phyloP scores from a whole-genome alignment of 176 grass and related monocot genomes.

The Musa acuminata region DNA sequence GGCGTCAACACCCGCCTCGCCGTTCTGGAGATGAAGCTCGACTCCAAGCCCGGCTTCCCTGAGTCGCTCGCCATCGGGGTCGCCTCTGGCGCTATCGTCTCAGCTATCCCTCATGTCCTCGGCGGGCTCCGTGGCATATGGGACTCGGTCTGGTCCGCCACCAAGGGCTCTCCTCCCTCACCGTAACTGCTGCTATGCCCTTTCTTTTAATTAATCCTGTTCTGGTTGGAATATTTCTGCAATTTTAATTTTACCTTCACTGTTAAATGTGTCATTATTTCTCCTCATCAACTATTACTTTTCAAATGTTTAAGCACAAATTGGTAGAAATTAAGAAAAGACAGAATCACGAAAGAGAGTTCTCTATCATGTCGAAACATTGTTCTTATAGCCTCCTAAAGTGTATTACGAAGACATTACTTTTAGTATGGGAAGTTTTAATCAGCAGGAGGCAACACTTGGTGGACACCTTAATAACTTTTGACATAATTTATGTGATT shows the following conservation, averaged over 20 bases:
- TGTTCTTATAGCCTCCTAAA: too few species aligned
- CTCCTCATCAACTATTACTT: neutral
- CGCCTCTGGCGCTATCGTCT: constrained; percentile 6
- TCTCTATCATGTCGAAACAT: too few species aligned
- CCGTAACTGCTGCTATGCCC: neutral
- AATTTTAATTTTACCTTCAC: neutral
- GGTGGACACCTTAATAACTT: too few species aligned
- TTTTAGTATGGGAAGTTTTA: too few species aligned
- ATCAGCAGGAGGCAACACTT: too few species aligned
- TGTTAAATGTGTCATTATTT: neutral
- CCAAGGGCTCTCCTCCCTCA: neutral
- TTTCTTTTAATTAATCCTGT: neutral
- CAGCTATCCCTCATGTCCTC: neutral
- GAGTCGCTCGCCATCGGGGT: constrained; percentile 16
- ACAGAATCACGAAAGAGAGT: neutral
- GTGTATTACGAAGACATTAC: too few species aligned
- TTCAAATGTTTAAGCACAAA: neutral
- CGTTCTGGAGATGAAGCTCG: constrained; percentile 19
- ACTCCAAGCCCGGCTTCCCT: constrained; percentile 14
- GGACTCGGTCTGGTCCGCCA: constrained; percentile 4
- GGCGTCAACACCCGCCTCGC: constrained; percentile 15
- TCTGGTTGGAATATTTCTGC: neutral
- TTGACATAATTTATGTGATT: too few species aligned
- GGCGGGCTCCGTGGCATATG: constrained; percentile 11
- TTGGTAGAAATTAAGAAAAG: neutral